Conservation (phyloP, 2,329 filamentous ascomycete genomes). For the Raffaelea ambrosiae region DNA sequence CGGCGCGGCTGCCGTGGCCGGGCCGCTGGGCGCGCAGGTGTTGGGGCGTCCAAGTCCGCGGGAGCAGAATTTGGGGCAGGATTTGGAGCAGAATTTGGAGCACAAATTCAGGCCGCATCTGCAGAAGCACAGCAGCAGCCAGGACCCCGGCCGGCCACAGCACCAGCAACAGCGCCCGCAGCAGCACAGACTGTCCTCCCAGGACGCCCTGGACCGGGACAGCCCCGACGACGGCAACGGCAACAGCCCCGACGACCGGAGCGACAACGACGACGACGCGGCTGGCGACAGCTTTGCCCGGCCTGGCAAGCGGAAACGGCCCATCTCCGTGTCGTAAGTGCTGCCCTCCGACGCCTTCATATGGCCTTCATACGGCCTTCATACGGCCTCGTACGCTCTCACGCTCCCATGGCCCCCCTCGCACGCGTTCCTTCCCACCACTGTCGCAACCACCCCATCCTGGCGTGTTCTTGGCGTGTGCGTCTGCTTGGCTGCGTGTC, state of each 20-base stretch:
- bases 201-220: constrained; percentile 11
- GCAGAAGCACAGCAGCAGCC: background rate
- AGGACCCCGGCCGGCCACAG: background rate
- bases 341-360: too few relatives aligned
- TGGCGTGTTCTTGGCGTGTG: too few relatives aligned
- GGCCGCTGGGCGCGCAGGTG: too few relatives aligned
- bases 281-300: constrained; percentile 38
- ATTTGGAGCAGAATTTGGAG: background rate
- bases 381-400: too few relatives aligned
- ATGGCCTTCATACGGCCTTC: too few relatives aligned
- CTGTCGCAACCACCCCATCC: too few relatives aligned
- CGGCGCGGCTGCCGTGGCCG: background rate
- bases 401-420: too few relatives aligned
- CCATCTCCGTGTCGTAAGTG: constrained; percentile 53
- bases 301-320: constrained; percentile 50
- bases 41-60: background rate
- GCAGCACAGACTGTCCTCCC: constrained; percentile 4
- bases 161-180: background rate
- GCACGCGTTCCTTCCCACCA: too few relatives aligned
- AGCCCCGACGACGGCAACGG: constrained; percentile 26
- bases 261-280: constrained; percentile 20
- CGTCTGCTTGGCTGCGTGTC: too few relatives aligned
- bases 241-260: constrained; percentile 36
- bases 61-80: background rate
- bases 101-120: too few relatives aligned